Percentiles rank a stretch among this genome's conserved stretches.
Evolutionary conservation across 192 early-diverging fungal genomes (phyloP).

Genomic region (Backusella circina): DNA sequence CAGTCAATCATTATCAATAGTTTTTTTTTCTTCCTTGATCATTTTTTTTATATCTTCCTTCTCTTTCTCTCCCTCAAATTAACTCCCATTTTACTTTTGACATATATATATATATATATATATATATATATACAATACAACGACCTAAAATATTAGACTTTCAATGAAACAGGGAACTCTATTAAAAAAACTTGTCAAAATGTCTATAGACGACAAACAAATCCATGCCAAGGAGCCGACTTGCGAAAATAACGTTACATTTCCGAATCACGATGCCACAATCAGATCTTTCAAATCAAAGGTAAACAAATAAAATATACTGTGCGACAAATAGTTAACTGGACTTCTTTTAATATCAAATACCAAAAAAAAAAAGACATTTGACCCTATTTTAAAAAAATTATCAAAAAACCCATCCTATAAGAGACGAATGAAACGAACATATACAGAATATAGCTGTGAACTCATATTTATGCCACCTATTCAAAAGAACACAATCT

Average conservation of each 20-base stretch:
- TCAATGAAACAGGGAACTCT: background rate
- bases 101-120: constrained; percentile 1
- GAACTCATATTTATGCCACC: constrained; percentile 1
- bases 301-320: background rate
- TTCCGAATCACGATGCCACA: background rate
- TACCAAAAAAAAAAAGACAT: background rate
- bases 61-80: constrained; percentile 6
- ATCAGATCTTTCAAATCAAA: background rate
- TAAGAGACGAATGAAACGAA: background rate
- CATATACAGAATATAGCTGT: background rate
- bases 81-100: constrained; percentile 1
- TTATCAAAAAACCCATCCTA: background rate
- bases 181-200: background rate
- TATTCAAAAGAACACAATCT: background rate
- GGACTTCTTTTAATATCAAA: background rate
- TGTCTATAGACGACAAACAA: background rate
- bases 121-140: background rate
- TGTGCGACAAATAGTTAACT: background rate
- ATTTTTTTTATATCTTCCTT: background rate
- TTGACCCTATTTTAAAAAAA: background rate
- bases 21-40: background rate
- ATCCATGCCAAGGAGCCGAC: background rate
- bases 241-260: background rate
- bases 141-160: background rate
- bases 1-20: background rate